phyloP scores from a whole-genome alignment of 306 rosid species.

The Lithocarpus polystachyus region DNA sequence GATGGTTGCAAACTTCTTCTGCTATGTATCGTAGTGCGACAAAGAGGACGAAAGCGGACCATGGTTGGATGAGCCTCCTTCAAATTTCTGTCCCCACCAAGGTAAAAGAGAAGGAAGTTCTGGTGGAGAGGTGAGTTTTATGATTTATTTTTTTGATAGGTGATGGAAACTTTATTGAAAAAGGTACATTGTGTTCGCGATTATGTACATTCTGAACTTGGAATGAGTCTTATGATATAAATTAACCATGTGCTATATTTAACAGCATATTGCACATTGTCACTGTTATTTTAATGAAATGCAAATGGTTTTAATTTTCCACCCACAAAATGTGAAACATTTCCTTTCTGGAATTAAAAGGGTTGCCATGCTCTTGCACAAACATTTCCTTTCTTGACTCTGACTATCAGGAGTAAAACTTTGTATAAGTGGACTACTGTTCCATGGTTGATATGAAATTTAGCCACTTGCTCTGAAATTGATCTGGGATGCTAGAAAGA shows the following conservation, averaged over 20 bases:
- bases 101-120: slow-evolving; percentile 8
- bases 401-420: not conserved
- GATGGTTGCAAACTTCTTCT: not conserved
- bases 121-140: not conserved
- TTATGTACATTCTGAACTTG: no score
- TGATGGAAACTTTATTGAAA: no score
- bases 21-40: slow-evolving; percentile 56
- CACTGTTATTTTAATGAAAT: not conserved
- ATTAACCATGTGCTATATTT: slow-evolving; percentile 9
- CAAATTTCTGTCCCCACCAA: slow-evolving; percentile 1
- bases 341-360: not conserved
- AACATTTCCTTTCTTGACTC: not conserved
- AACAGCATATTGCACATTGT: not conserved
- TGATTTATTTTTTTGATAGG: no score
- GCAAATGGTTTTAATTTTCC: not conserved
- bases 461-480: not conserved
- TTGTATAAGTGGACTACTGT: not conserved
- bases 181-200: no score
- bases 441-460: not conserved
- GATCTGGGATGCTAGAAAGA: no score
- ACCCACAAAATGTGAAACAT: not conserved
- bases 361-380: not conserved
- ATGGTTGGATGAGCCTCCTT: slow-evolving; percentile 71
- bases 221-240: not conserved
- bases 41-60: slow-evolving; percentile 89